A percentile compares a stretch with the other conserved stretches of the same genome.
Conservation (phyloP, 768 basidiomycete genomes). For the Suillus sp. region DNA sequence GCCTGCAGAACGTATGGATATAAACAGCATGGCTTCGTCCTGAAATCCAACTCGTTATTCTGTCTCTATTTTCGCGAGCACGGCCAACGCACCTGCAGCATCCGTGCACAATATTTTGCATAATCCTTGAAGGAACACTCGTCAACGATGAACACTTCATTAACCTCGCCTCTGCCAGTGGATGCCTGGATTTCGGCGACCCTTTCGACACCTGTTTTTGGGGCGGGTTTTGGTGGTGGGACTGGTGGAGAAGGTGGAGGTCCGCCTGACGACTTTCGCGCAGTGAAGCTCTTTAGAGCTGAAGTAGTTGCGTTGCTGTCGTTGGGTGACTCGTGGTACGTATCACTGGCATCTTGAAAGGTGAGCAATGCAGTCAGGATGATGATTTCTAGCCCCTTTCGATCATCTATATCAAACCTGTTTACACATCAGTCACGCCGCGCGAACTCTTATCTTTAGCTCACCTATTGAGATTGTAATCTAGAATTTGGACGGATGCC, state of each 20-base stretch:
- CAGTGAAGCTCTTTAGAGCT: conserved; percentile 10
- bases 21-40: conserved; percentile 83
- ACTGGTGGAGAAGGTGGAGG: conserved; percentile 34
- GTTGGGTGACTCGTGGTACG: conserved; percentile 44
- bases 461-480: conserved; percentile 83
- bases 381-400: conserved; percentile 84
- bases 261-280: conserved; percentile 18
- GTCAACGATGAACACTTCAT: conserved; percentile 70
- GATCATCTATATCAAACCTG: conserved; percentile 83
- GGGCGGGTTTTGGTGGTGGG: conserved; percentile 61
- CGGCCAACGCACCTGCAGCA: conserved; percentile 53
- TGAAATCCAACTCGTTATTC: conserved; percentile 26
- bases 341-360: conserved; percentile 71
- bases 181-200: conserved; percentile 72
- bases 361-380: conserved; percentile 76
- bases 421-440: not conserved
- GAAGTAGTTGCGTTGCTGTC: conserved; percentile 13
- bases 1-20: conserved; percentile 67
- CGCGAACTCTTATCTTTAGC: conserved; percentile 11
- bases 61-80: not conserved
- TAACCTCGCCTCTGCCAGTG: conserved; percentile 57
- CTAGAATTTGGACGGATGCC: conserved; percentile 71
- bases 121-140: conserved; percentile 70
- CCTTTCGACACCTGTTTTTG: conserved; percentile 65
- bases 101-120: conserved; percentile 61